Percentiles rank a stretch among this genome's conserved stretches.
phyloP scores from a whole-genome alignment of 495 filamentous ascomycete genomes.

The Trichoderma reesei region DNA sequence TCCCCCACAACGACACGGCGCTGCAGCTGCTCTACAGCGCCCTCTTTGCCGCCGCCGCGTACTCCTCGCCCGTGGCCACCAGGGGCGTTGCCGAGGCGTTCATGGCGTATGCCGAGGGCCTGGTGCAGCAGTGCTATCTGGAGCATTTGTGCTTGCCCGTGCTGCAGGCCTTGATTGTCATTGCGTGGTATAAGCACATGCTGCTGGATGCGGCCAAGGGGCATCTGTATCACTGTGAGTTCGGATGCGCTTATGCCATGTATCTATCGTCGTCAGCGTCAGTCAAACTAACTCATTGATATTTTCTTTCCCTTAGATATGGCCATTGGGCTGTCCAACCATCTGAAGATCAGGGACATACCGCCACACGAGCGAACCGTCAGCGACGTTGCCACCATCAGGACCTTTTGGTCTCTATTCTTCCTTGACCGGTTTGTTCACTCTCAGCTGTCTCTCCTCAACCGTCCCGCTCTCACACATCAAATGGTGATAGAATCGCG shows the following conservation, averaged over 20 bases:
- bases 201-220: background rate
- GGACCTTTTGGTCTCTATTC: background rate
- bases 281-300: background rate
- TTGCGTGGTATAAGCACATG: slow-evolving; percentile 5
- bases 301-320: background rate
- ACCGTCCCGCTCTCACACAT: too few relatives aligned
- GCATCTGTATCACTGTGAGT: slow-evolving; percentile 10
- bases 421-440: slow-evolving; percentile 1
- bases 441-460: background rate
- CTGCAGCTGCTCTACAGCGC: slow-evolving; percentile 11
- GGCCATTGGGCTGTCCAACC: background rate
- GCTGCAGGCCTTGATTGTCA: background rate
- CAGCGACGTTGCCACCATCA: background rate
- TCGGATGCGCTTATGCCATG: background rate
- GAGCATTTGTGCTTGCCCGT: slow-evolving; percentile 9
- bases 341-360: background rate
- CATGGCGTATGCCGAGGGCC: slow-evolving; percentile 2
- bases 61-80: background rate
- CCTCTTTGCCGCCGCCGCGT: background rate
- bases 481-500: background rate
- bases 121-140: slow-evolving; percentile 9
- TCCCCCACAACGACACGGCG: slow-evolving; percentile 7
- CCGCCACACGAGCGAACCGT: background rate
- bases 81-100: background rate
- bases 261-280: background rate